Evolutionary conservation across 1,139 yeast species (phyloP), one percentile per base, ranked within the genome.

Genomic region (Scheffersomyces illinoinensis): DNA sequence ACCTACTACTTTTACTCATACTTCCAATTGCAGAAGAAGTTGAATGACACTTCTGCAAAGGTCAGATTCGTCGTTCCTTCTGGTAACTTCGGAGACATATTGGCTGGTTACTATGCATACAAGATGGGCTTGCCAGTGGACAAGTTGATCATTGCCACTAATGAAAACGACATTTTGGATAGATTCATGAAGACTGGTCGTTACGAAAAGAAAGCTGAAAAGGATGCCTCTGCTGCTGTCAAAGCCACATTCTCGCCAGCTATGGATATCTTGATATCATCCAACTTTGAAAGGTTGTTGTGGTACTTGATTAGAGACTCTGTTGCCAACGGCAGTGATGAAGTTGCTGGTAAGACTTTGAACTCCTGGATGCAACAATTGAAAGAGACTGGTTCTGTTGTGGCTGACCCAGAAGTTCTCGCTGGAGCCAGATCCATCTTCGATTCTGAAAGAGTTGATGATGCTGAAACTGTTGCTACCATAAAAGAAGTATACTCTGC

Each of bases 21-120:
- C 80, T 93, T 95, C 84, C 88, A 88, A 71, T 82, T 93, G 61
- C 71, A 75, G 62, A 85, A 85, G 66, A 58, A 56, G 24, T 57
- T 59, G 20, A 70, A 76, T 57, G 70, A 78, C 50, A 77, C 78
- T 56, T 69, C 72, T 53, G 59, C 76, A 55, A 85, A 85, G 66
- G 86, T 91, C 59, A 89, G 92, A 68, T 95, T 86, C 71, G 97
- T 95, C 54, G 99, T 95, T 54, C 99, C 99, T 68, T 90, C 97
- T 59, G 99, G 99, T 70, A 95, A 95, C 82, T 95, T 95, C 75
- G 99, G 99, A 71, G 99, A 95, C 72, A 93, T 95, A 60, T 85
- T 96, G 60, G 99, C 99, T 46, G 99, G 99, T 59, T 95, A 89
- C 75, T 95, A 86, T 71, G 98, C 99, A 57, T 87, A 89, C 74